A percentile compares a stretch with the other conserved stretches of the same genome.
phyloP scores from a whole-genome alignment of 306 rosid species.

The Fagus sylvatica region DNA sequence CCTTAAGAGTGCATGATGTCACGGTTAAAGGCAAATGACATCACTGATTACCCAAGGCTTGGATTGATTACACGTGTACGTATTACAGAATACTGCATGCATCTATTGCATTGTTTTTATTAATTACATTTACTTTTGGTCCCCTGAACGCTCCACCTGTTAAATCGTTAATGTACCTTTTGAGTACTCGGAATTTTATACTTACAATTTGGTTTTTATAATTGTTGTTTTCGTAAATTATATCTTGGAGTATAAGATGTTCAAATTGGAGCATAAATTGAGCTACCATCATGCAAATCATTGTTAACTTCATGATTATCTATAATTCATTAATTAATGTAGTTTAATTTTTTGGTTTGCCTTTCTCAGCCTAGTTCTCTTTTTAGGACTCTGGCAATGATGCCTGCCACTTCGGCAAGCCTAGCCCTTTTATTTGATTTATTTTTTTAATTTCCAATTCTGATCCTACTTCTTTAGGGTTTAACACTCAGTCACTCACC shows the following conservation, averaged over 20 bases:
- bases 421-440: slow-evolving; percentile 32
- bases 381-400: slow-evolving; percentile 56
- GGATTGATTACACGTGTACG: not conserved
- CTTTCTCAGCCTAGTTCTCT: slow-evolving; percentile 33
- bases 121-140: no score
- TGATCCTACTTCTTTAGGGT: slow-evolving; percentile 4
- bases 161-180: no score
- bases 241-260: not conserved
- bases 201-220: not conserved
- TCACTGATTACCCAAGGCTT: not conserved
- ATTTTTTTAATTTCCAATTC: slow-evolving; percentile 24
- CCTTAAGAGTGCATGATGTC: not conserved
- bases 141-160: no score
- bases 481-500: slow-evolving; percentile 9
- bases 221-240: not conserved
- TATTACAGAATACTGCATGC: not conserved
- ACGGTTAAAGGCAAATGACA: not conserved
- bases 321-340: not conserved
- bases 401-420: slow-evolving; percentile 45
- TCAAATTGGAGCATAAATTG: not conserved
- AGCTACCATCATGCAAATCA: not conserved
- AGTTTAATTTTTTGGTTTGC: slow-evolving; percentile 14
- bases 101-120: no score
- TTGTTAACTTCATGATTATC: not conserved
- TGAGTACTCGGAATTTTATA: no score